A percentile compares a stretch with the other conserved stretches of the same genome.
Evolutionary conservation across 179 eudicot species (phyloP).

Genomic region (Carnegiea gigantea): DNA sequence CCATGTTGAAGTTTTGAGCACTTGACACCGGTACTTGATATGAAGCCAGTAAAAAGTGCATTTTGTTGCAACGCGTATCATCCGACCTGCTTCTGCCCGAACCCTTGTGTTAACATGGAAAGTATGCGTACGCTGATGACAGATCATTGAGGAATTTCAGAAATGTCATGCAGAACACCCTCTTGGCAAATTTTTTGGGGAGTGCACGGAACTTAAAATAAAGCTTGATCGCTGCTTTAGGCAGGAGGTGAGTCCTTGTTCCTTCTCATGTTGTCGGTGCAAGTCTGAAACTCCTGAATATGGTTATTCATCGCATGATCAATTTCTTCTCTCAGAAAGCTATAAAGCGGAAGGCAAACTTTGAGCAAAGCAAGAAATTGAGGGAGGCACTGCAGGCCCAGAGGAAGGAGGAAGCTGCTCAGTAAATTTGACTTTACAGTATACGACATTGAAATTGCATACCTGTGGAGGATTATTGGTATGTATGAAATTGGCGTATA

Average conservation of each 20-base stretch:
- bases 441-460: neutral
- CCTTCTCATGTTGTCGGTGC: neutral
- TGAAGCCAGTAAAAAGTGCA: neutral
- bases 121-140: constrained; percentile 14
- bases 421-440: constrained; percentile 17
- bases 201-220: constrained; percentile 88
- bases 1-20: neutral
- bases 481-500: neutral
- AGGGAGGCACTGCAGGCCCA: constrained; percentile 68
- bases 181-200: constrained; percentile 67
- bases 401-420: constrained; percentile 55
- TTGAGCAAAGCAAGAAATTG: constrained; percentile 82
- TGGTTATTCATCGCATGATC: neutral
- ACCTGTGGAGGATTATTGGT: neutral
- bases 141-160: constrained; percentile 87
- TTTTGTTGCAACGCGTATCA: neutral
- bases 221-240: constrained; percentile 89
- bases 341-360: constrained; percentile 71
- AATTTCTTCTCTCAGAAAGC: constrained; percentile 52
- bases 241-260: constrained; percentile 56
- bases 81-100: neutral
- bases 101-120: neutral
- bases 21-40: neutral
- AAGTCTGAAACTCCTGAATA: neutral
- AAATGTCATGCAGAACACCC: constrained; percentile 89